Conservation (phyloP, 2,329 filamentous ascomycete genomes). For the Clarireedia sp. region DNA sequence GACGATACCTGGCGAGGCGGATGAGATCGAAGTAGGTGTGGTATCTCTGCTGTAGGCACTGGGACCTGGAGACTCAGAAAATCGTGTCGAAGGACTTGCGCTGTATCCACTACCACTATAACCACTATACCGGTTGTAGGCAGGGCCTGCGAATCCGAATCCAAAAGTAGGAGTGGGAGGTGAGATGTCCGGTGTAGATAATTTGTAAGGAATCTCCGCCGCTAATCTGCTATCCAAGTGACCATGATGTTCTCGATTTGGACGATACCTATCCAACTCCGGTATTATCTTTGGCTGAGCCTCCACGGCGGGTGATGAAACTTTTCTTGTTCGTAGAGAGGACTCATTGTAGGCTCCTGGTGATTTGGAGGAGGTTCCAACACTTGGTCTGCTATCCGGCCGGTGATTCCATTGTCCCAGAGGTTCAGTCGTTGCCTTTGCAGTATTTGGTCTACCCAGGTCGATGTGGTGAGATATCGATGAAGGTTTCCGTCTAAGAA, state of each 20-base stretch:
- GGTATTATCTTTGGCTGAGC: conserved; percentile 39
- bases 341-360: conserved; percentile 32
- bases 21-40: conserved; percentile 70
- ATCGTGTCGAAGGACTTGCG: conserved; percentile 65
- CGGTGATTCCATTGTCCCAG: conserved; percentile 11
- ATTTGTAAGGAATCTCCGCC: conserved; percentile 44
- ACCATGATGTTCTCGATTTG: conserved; percentile 34
- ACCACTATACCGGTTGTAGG: conserved; percentile 32
- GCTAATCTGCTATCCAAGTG: conserved; percentile 27
- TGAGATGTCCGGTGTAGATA: conserved; percentile 58
- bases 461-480: conserved; percentile 35
- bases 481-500: conserved; percentile 44
- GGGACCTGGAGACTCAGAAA: conserved; percentile 63
- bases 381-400: conserved; percentile 17
- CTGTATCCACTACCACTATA: conserved; percentile 46
- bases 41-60: conserved; percentile 68
- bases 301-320: conserved; percentile 13
- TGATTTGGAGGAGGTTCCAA: conserved; percentile 20
- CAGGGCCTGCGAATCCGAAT: conserved; percentile 24
- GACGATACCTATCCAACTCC: conserved; percentile 54
- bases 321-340: conserved; percentile 31
- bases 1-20: conserved; percentile 59
- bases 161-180: conserved; percentile 56
- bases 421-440: conserved; percentile 17
- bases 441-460: conserved; percentile 17